Base-by-base conservation (phyloP, 352 stramenopile species). In the Phytophthora brassicae region DNA sequence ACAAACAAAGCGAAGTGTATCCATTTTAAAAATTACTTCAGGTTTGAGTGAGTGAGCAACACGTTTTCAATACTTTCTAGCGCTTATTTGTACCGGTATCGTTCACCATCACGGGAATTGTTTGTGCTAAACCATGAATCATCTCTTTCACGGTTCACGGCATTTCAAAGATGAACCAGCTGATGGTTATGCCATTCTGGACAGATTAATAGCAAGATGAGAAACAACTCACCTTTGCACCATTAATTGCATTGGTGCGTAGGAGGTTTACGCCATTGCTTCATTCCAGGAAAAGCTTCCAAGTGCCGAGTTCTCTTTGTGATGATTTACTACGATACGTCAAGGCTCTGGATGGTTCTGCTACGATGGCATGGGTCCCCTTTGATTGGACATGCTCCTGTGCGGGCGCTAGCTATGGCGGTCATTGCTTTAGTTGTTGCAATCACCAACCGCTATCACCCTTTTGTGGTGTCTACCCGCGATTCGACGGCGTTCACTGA, bases 271-370 rank as follows among this genome's bases (percentile, higher is more conserved):
- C 46, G 26, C 45, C 44, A 43, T 26, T 3, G 36, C 36, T 29
- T 38, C 53, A 64, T 52, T 64, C 31, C 14, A 33, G 46, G 54
- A 68, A 47, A n/a, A 44, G 60, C 54, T 24, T 38, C 13, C 14
- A 45, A 64, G 22, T 8, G 26, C 45, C 4, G 23, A 64, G 19
- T 28, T 38, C 2, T 13, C 6, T 22, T 13, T 13, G 31, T 16
- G 6, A 91, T 91, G 82, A 91, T 91, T 67, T 89, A 89, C 74
- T 91, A 91, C 62, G 64, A 81, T 60, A 78, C 75, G 17, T 67
- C 68, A 16, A 69, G 77, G 22, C 53, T 91, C 17, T 74, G 72
- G 56, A 61, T 61, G 6, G 70, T 91, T 4, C 56, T 91, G 56
- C 72, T 84, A 19, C 76, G 77, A 23, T 81, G 78, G 73, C 79